A percentile compares a stretch with the other conserved stretches of the same genome.
Evolutionary conservation across 164 flowering plant species (phyloP).

Genomic region (Taxillus chinensis): DNA sequence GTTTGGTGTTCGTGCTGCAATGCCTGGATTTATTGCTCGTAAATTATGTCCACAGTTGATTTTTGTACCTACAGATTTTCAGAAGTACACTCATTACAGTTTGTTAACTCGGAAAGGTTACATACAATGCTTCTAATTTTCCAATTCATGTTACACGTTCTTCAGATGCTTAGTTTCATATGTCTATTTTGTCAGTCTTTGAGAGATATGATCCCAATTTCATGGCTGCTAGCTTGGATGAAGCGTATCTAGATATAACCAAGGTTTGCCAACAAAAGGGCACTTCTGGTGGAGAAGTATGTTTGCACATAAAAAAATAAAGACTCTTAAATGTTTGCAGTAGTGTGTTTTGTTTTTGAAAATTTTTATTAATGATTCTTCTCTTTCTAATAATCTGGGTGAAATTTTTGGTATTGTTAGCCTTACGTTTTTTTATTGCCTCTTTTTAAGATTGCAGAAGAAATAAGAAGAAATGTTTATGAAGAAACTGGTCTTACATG

Average conservation of each 20-base stretch:
- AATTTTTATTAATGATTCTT: not conserved
- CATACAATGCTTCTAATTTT: not conserved
- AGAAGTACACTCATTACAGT: constrained; percentile 78
- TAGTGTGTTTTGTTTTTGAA: not conserved
- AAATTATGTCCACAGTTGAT: constrained; percentile 85
- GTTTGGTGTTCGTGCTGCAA: constrained; percentile 98
- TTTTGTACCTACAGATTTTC: constrained; percentile 77
- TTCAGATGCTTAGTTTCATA: not conserved
- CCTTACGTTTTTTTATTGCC: constrained; percentile 1
- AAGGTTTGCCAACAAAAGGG: constrained; percentile 61
- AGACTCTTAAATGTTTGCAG: not conserved
- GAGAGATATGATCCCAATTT: constrained; percentile 76
- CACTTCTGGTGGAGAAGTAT: constrained; percentile 57
- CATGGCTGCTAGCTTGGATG: constrained; percentile 88
- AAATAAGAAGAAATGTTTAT: constrained; percentile 52
- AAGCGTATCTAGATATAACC: constrained; percentile 93
- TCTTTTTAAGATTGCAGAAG: constrained; percentile 63
- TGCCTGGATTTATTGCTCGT: constrained; percentile 98
- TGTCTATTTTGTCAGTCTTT: constrained; percentile 38
- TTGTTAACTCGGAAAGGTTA: constrained; percentile 82
- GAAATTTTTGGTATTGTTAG: not conserved
- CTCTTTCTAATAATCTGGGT: not conserved
- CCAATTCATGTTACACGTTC: not conserved
- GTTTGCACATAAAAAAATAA: constrained; percentile 11
- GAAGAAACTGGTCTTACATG: constrained; percentile 89